Evolutionary conservation across 2,329 filamentous ascomycete genomes (phyloP), one percentile per base, ranked within the genome.

Genomic region (Fusarium albidum): DNA sequence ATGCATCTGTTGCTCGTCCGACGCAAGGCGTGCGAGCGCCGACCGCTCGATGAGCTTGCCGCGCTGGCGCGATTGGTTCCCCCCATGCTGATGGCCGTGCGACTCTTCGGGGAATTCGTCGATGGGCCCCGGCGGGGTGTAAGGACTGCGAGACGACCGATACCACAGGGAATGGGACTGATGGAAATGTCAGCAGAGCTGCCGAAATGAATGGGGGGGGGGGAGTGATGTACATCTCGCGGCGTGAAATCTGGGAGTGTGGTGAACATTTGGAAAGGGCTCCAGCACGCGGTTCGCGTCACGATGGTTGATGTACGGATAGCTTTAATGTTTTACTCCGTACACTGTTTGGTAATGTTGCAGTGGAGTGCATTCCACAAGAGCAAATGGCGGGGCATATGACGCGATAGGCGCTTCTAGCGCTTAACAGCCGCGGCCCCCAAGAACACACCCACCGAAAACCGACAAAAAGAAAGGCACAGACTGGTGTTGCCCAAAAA

Each of bases 141-240:
- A 68, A 14, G 81, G 82, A 68, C 77, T 78, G 43, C 85, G 82
- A 6, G 86, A 82, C 11, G 87, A 86, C 28, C 83, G 84, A 71
- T 91, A 91, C 89, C 89, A 92, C 53, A 91, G 81, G 45, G 85
- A 82, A 71, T 91, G 86, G 29, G 87, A 87, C 89, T 91, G 64
- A 21, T 21, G 31, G 31, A 12, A n/a, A 13, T 25, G 39, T 68
- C 43, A 68, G 52, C 13, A 40, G 14, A 10, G n/a, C 15, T 14
- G 12, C 13, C 17, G n/a, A 7, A 13, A 13, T 6, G 4, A 40
- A n/a, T n/a, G n/a, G n/a, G n/a, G n/a, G n/a, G n/a, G 18, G 29
- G 37, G 43, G 34, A 13, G 48, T 27, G 42, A 71, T 82, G 70
- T 79, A 91, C 89, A 68, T 91, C 87, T 74, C 86, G 85, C 43